Percentiles rank a stretch among this genome's conserved stretches.
Evolutionary conservation across 1,139 yeast genomes (phyloP).

Genomic region (Dujonia santamariae): DNA sequence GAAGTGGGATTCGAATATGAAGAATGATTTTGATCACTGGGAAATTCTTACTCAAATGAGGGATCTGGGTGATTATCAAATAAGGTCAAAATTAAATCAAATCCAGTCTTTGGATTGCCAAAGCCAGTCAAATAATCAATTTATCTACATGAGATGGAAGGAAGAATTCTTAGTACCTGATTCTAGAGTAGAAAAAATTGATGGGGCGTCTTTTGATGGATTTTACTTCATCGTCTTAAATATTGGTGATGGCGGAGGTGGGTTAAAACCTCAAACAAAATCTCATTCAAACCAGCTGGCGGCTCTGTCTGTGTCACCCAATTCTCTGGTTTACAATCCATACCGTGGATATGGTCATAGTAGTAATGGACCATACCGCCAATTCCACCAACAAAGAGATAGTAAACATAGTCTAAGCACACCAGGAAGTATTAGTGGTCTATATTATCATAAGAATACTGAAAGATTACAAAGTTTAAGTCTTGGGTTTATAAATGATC

Average conservation of each 20-base stretch:
- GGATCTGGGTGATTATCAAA: slow-evolving; percentile 21
- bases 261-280: too few species aligned
- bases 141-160: slow-evolving; percentile 91
- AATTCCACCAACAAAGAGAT: slow-evolving; percentile 1
- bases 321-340: too few species aligned
- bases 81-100: slow-evolving; percentile 23
- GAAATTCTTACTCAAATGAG: slow-evolving; percentile 57
- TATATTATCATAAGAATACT: slow-evolving; percentile 75
- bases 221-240: slow-evolving; percentile 85
- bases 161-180: slow-evolving; percentile 85
- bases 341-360: too few species aligned
- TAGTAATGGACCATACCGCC: too few species aligned
- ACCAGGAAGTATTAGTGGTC: slow-evolving; percentile 70
- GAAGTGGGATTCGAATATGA: slow-evolving; percentile 59
- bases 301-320: too few species aligned
- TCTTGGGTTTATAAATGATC: slow-evolving; percentile 31
- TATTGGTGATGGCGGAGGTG: slow-evolving; percentile 45
- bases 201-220: slow-evolving; percentile 90
- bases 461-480: slow-evolving; percentile 66
- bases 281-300: too few species aligned
- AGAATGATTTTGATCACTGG: slow-evolving; percentile 86
- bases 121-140: slow-evolving; percentile 25
- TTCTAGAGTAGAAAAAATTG: slow-evolving; percentile 59
- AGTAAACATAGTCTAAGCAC: slow-evolving; percentile 9
- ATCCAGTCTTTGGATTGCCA: slow-evolving; percentile 27